These are phyloP conservation scores for Perkinsus olseni DNA, from an alignment of 169 alveolate species.

Conservation along the genomic window DNA sequence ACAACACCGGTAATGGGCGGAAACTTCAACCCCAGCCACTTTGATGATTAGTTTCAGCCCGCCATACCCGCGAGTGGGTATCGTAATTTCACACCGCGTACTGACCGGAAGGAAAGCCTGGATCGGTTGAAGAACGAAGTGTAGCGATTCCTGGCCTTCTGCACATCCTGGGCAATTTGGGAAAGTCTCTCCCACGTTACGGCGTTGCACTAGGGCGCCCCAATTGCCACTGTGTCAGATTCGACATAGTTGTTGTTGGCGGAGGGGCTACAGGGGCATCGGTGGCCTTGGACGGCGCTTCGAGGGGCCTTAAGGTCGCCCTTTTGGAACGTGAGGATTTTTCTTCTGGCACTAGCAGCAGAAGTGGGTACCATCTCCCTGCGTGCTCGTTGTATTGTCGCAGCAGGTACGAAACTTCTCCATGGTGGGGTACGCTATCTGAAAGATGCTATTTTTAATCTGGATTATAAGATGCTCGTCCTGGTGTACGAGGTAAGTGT, in stretches of 20 bases:
- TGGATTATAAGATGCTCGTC: constrained; percentile 32
- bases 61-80: neutral
- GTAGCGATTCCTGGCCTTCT: no score
- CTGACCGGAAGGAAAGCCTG: neutral
- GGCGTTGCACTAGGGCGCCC: no score
- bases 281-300: constrained; percentile 83
- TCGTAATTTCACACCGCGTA: neutral
- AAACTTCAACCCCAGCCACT: neutral
- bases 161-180: no score
- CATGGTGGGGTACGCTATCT: constrained; percentile 92
- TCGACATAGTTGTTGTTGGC: constrained; percentile 40
- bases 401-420: constrained; percentile 77
- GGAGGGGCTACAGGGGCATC: constrained; percentile 80
- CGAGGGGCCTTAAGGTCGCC: constrained; percentile 82
- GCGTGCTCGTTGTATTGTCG: constrained; percentile 24
- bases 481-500: neutral
- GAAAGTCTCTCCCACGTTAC: no score
- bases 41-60: neutral
- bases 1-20: neutral
- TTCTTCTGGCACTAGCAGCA: constrained; percentile 79
- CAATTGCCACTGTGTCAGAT: neutral
- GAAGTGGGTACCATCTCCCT: neutral
- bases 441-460: constrained; percentile 61
- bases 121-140: neutral
- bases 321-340: constrained; percentile 80